Percentiles rank a stretch among this genome's conserved stretches.
These are phyloP conservation scores for Vachellia pachyceras DNA, from an alignment of 306 rosid genomes.

Conservation along the genomic window DNA sequence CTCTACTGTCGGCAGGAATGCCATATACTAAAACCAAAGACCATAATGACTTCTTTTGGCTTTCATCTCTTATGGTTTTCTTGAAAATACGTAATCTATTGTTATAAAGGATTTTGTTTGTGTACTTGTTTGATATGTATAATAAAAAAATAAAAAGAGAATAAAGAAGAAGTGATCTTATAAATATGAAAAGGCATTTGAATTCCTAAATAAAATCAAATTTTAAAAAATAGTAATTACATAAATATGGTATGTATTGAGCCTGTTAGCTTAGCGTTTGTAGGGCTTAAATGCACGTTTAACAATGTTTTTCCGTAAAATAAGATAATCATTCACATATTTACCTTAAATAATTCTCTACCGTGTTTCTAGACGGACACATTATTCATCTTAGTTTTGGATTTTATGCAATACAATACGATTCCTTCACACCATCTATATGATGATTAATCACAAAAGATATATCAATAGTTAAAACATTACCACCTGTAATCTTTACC, in stretches of 20 bases:
- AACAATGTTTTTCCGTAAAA: no score
- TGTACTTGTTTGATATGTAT: background rate
- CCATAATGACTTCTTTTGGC: background rate
- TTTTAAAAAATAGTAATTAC: no score
- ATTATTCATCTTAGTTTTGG: background rate
- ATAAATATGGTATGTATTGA: background rate
- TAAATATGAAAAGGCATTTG: background rate
- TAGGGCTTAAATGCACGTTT: no score
- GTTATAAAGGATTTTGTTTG: background rate
- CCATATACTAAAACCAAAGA: background rate
- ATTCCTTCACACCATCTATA: background rate
- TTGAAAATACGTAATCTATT: background rate
- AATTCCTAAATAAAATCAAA: no score
- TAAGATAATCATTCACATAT: no score
- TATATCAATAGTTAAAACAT: no score
- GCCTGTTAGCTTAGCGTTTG: no score
- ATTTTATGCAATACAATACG: no score
- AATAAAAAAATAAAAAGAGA: no score
- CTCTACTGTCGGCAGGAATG: background rate
- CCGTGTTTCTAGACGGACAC: no score
- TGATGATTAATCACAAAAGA: background rate
- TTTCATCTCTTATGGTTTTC: background rate
- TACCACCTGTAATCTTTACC: no score
- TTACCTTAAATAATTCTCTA: no score
- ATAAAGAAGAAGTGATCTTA: background rate